Percentiles rank a stretch among this genome's conserved stretches.
phyloP scores from a whole-genome alignment of 1,139 yeast genomes.

The Geotrichum macrosporum region DNA sequence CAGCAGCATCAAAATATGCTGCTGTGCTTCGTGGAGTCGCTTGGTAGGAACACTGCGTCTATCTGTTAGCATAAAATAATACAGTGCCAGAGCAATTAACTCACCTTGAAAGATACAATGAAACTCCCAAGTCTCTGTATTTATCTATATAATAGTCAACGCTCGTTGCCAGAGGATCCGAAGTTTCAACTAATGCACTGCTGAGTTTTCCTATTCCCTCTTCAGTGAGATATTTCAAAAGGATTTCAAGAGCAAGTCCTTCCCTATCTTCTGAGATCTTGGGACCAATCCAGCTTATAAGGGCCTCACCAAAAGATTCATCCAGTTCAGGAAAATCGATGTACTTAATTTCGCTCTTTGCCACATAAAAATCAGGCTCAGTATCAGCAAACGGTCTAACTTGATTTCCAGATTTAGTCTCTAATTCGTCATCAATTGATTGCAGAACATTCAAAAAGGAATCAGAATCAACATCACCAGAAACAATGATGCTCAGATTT shows the following conservation, averaged over 20 bases:
- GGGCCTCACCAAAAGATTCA: slow-evolving; percentile 75
- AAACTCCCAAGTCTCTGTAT: slow-evolving; percentile 11
- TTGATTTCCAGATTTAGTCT: slow-evolving; percentile 32
- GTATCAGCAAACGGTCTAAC: slow-evolving; percentile 81
- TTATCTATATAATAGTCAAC: slow-evolving; percentile 59
- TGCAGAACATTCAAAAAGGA: slow-evolving; percentile 62
- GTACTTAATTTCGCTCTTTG: slow-evolving; percentile 41
- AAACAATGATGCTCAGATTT: slow-evolving; percentile 73
- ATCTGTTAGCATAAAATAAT: too few species aligned
- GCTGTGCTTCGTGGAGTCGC: slow-evolving; percentile 51
- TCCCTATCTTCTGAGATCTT: slow-evolving; percentile 48
- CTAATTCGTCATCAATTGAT: slow-evolving; percentile 58
- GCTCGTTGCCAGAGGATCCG: slow-evolving; percentile 75
- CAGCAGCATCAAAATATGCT: slow-evolving; percentile 50
- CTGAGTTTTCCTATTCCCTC: slow-evolving; percentile 57
- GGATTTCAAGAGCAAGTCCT: slow-evolving; percentile 64
- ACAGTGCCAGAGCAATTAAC: too few species aligned
- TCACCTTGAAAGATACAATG: slow-evolving; percentile 17
- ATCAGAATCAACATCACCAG: slow-evolving; percentile 75
- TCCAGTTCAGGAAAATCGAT: slow-evolving; percentile 87
- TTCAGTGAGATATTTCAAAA: slow-evolving; percentile 74
- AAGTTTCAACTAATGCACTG: slow-evolving; percentile 70
- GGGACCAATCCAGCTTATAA: slow-evolving; percentile 84
- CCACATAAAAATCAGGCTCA: slow-evolving; percentile 42
- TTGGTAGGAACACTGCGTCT: slow-evolving; percentile 76